These are phyloP conservation scores for Neospermospora avenae DNA, from an alignment of 2,329 filamentous ascomycete species.

Conservation along the genomic window DNA sequence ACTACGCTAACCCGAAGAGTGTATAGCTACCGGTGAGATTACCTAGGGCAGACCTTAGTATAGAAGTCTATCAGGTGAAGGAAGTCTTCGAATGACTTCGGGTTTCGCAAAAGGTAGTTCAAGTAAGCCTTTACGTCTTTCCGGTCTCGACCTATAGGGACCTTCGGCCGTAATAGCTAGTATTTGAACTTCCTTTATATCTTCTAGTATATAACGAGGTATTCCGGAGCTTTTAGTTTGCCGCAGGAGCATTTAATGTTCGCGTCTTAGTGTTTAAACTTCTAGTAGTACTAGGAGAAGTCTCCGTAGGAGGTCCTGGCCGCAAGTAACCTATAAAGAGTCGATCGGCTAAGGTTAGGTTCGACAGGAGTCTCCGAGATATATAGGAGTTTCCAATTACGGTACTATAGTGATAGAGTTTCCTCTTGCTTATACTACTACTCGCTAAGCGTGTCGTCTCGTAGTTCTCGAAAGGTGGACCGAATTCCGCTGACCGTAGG, in stretches of 20 bases:
- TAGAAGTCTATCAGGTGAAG: background rate
- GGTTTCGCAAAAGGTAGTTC: background rate
- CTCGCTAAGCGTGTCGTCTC: background rate
- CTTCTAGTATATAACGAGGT: background rate
- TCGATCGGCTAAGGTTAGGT: background rate
- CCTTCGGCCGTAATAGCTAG: background rate
- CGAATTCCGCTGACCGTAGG: background rate
- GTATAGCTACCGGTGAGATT: background rate
- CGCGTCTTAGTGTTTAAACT: background rate
- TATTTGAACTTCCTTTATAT: background rate
- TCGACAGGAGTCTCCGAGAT: background rate
- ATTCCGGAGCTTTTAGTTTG: background rate
- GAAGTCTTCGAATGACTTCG: background rate
- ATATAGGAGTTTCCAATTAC: background rate
- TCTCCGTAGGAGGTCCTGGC: background rate
- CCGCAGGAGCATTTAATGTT: background rate
- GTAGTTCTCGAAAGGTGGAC: background rate
- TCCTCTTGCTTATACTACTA: background rate
- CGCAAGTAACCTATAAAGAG: background rate
- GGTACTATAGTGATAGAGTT: background rate
- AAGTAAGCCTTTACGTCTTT: background rate
- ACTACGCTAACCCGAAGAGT: background rate
- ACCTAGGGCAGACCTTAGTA: background rate
- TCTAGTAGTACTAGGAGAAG: background rate
- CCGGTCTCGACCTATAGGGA: background rate